Base-by-base conservation (phyloP, 1,139 yeast species). In the Spathaspora sp. region DNA sequence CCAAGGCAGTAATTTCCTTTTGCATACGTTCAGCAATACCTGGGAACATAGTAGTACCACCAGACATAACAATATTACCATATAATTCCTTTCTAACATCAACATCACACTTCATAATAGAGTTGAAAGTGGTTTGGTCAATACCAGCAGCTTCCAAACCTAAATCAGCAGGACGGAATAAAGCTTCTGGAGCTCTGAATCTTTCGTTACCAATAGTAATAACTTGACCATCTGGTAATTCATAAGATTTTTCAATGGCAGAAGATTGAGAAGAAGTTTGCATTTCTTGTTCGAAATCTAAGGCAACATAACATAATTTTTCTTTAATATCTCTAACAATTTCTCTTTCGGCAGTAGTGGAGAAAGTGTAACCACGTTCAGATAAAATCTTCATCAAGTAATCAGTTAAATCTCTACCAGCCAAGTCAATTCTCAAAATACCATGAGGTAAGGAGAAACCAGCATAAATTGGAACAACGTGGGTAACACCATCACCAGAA, bases 11-110 rank as follows among this genome's bases (percentile, higher is more conserved):
- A 68, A 93, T 90, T 81, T 93, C 98, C 89, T 91, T 93, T 84
- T 93, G 98, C 97, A 93, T 90, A 85, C 99, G 93, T 84, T 93
- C 98, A 75, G 98, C 97, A 75, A 93, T 90, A 83, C 98, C 98
- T 78, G 97, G 97, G 96, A 90, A 91, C 98, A 93, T 89, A 64
- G 98, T 91, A 68, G 98, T 90, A 88, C 98, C 99, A 85, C 99
- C 99, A 62, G 98, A 91, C 95, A 91, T 86, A 73, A 93, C 99
- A 70, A 93, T 93, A 87, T 93, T 93, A 79, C 96, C 95, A 82
- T 93, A 93, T 76, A 93, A 85, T 76, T 93, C 98, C 83, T 89
- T 91, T 81, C 99, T 89, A 64, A 93, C 97, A 79, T 93, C 99
- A 65, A 93, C 87, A 77, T 93, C 99, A 81, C 98, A 91, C 89